A percentile compares a stretch with the other conserved stretches of the same genome.
phyloP scores from a whole-genome alignment of 2,329 filamentous ascomycete genomes.

The Neofusicoccum cordaticola region DNA sequence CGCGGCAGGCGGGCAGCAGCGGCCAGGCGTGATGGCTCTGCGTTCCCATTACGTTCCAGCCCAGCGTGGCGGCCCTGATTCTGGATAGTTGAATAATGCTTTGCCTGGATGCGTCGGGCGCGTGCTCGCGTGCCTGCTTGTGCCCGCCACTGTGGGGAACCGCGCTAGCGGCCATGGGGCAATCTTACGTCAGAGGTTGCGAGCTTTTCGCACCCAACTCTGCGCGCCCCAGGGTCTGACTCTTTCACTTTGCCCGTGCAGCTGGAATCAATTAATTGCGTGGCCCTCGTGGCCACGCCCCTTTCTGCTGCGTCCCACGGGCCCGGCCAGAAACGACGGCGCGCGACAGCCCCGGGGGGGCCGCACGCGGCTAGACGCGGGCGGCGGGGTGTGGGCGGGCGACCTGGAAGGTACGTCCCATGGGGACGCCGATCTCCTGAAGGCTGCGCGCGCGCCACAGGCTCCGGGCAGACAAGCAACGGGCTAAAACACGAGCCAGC shows the following conservation, averaged over 20 bases:
- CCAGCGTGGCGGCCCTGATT: not conserved
- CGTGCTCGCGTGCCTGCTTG: slow-evolving; percentile 6
- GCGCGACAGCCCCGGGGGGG: not conserved
- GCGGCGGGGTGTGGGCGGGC: not conserved
- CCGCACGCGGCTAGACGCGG: slow-evolving; percentile 8
- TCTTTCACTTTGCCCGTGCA: not conserved
- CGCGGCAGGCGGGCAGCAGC: not conserved
- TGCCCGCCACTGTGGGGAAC: not conserved
- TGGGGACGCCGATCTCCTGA: not conserved
- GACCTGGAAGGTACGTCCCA: not conserved
- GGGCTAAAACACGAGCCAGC: too few relatives aligned
- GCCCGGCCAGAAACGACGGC: not conserved
- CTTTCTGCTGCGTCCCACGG: not conserved
- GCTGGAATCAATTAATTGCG: not conserved
- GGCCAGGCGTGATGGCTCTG: not conserved
- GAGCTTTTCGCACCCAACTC: not conserved
- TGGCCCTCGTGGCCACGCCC: too few relatives aligned
- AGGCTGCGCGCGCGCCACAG: not conserved
- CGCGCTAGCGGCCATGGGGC: slow-evolving; percentile 1
- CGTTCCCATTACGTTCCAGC: not conserved
- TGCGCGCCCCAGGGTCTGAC: not conserved
- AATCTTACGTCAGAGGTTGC: slow-evolving; percentile 13
- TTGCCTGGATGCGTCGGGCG: not conserved
- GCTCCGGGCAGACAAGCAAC: too few relatives aligned
- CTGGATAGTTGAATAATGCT: not conserved